Percentiles rank a stretch among this genome's conserved stretches.
phyloP scores from a whole-genome alignment of 1,139 yeast genomes.

The Pichia sp. region DNA sequence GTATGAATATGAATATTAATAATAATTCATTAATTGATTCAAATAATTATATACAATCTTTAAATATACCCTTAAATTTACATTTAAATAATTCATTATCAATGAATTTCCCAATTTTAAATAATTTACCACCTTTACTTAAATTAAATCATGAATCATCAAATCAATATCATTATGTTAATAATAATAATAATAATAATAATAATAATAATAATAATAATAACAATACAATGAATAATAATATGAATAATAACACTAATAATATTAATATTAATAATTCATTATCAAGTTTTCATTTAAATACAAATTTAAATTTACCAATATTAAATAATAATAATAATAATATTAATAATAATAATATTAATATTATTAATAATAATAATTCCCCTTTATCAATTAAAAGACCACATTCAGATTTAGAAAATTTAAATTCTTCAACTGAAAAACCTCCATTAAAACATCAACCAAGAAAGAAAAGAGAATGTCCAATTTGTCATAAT shows the following conservation, averaged over 20 bases:
- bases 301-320: too few species aligned
- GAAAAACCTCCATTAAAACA: neutral
- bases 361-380: too few species aligned
- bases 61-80: neutral
- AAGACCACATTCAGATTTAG: neutral
- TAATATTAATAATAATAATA: too few species aligned
- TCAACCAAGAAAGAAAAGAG: slow-evolving; percentile 55
- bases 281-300: too few species aligned
- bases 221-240: neutral
- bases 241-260: too few species aligned
- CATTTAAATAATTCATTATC: neutral
- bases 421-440: neutral
- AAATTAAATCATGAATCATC: slow-evolving; percentile 21
- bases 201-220: neutral
- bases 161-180: neutral
- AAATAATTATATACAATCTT: too few species aligned
- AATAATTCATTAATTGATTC: too few species aligned
- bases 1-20: too few species aligned
- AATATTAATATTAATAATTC: too few species aligned
- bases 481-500: slow-evolving; percentile 75
- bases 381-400: neutral
- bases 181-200: neutral
- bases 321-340: too few species aligned
- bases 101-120: neutral
- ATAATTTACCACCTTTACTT: slow-evolving; percentile 23